A percentile compares a stretch with the other conserved stretches of the same genome.
Evolutionary conservation across 805 yeast genomes (phyloP).

Genomic region (Candida loeiensis): DNA sequence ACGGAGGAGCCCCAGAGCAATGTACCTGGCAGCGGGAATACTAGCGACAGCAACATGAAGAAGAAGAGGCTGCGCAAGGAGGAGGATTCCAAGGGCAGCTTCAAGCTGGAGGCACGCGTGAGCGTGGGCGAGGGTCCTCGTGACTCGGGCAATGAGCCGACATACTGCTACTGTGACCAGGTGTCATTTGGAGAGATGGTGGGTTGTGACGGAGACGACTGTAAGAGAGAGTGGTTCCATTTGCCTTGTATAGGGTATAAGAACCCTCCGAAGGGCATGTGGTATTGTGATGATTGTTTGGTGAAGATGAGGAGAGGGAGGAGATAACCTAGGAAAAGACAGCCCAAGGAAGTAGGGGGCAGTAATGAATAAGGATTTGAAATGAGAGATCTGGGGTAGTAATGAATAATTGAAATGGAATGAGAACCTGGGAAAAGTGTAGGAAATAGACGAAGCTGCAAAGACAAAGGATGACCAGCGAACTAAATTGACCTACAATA

Average conservation of each 20-base stretch:
- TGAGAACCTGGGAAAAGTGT: too few species aligned
- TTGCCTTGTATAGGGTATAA: conserved; percentile 86
- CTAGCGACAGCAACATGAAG: conserved; percentile 9
- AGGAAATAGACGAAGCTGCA: background rate
- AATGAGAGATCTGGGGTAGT: background rate
- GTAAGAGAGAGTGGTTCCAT: conserved; percentile 95
- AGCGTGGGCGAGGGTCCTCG: conserved; percentile 7
- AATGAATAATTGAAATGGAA: too few species aligned
- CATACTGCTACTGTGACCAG: conserved; percentile 94
- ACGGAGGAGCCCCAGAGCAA: conserved; percentile 8
- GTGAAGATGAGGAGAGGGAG: conserved; percentile 25
- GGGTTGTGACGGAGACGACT: conserved; percentile 93
- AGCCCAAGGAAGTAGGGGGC: background rate
- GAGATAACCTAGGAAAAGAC: background rate
- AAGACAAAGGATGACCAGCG: too few species aligned
- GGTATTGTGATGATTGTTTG: conserved; percentile 45
- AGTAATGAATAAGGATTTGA: background rate
- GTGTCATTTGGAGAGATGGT: conserved; percentile 99
- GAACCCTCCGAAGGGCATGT: conserved; percentile 68
- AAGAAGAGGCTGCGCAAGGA: conserved; percentile 17
- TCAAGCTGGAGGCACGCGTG: conserved; percentile 9
- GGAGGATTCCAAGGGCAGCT: conserved; percentile 10
- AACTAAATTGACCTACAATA: too few species aligned
- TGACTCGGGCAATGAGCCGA: conserved; percentile 52
- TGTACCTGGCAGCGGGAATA: conserved; percentile 4